Conservation (phyloP, 345 rosid species). For the Gossypium stocksii region DNA sequence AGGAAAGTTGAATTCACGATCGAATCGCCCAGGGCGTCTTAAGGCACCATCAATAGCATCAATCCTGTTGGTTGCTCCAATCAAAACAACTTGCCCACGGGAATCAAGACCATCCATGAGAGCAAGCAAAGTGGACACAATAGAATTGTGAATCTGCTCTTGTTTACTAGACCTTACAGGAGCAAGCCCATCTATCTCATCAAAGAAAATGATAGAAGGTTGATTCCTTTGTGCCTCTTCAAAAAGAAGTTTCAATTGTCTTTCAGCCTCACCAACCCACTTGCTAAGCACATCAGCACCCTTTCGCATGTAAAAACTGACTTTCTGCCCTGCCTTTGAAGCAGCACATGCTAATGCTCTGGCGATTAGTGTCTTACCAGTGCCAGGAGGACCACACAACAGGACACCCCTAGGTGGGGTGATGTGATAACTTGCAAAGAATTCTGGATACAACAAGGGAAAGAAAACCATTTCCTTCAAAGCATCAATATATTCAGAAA, state of each 20-base stretch:
- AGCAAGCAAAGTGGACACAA: constrained; percentile 96
- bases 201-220: constrained; percentile 97
- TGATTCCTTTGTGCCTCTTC: constrained; percentile 99
- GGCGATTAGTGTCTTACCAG: constrained; percentile 98
- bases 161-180: constrained; percentile 99
- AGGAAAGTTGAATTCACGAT: constrained; percentile 96
- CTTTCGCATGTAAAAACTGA: constrained; percentile 99
- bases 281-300: constrained; percentile 99
- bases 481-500: constrained; percentile 88
- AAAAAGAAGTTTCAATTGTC: constrained; percentile 92
- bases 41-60: constrained; percentile 99
- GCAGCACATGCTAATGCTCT: constrained; percentile 99
- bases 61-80: constrained; percentile 99
- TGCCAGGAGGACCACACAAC: constrained; percentile 99
- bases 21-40: constrained; percentile 99
- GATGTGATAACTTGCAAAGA: constrained; percentile 90
- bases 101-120: constrained; percentile 99
- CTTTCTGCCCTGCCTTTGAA: constrained; percentile 99
- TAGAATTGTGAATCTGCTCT: constrained; percentile 99
- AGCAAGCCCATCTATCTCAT: constrained; percentile 99
- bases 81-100: constrained; percentile 99
- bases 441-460: constrained; percentile 97
- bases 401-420: constrained; percentile 97
- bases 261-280: constrained; percentile 99
- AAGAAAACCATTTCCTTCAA: constrained; percentile 99